Conservation (phyloP, 768 basidiomycete species). For the Lactarius indigo region DNA sequence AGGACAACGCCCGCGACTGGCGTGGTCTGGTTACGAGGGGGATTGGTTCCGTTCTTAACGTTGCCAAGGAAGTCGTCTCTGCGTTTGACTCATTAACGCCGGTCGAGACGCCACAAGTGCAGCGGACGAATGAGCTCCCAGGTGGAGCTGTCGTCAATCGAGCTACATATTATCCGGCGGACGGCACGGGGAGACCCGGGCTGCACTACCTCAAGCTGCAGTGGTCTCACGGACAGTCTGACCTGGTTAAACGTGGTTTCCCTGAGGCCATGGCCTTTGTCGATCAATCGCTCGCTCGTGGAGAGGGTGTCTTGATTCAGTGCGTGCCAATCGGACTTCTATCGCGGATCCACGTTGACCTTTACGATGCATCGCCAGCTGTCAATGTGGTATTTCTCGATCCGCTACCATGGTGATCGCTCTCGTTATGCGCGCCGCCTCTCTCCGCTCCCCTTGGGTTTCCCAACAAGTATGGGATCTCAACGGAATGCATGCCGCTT, state of each 20-base stretch:
- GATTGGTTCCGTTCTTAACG: constrained; percentile 82
- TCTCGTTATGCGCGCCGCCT: constrained; percentile 90
- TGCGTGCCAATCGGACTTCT: constrained; percentile 41
- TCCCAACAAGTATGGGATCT: constrained; percentile 74
- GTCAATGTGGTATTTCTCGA: constrained; percentile 91
- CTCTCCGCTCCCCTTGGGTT: constrained; percentile 58
- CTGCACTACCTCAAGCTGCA: constrained; percentile 87
- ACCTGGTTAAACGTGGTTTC: constrained; percentile 78
- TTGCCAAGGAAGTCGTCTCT: constrained; percentile 86
- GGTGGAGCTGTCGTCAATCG: constrained; percentile 43
- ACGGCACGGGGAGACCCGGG: constrained; percentile 67
- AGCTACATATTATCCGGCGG: constrained; percentile 62
- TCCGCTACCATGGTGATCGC: constrained; percentile 90
- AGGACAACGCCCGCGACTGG: constrained; percentile 89
- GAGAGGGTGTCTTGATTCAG: constrained; percentile 83
- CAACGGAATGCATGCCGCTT: constrained; percentile 87
- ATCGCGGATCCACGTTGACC: not conserved
- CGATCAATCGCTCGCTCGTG: constrained; percentile 69
- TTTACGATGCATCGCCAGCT: constrained; percentile 44
- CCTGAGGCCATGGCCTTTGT: constrained; percentile 76
- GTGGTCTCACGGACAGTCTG: constrained; percentile 94
- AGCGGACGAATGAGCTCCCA: constrained; percentile 57
- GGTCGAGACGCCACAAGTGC: constrained; percentile 49
- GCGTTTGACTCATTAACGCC: constrained; percentile 51
- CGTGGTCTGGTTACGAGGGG: constrained; percentile 61